phyloP scores from a whole-genome alignment of 2,329 filamentous ascomycete species.

The Aspergillus tanneri region DNA sequence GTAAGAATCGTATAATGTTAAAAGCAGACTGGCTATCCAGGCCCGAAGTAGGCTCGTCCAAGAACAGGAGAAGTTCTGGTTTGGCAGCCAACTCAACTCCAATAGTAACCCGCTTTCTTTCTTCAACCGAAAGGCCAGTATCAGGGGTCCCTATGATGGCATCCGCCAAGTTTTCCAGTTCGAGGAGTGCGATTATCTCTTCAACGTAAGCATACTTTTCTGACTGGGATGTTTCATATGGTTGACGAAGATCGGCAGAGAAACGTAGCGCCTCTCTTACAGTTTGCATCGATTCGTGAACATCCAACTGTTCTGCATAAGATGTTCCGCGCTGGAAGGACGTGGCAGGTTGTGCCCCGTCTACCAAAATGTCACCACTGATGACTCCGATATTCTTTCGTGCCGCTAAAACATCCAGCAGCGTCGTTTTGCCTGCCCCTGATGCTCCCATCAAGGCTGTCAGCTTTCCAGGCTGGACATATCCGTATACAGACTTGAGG shows the following conservation, averaged over 20 bases:
- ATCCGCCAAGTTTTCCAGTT: slow-evolving; percentile 66
- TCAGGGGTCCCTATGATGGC: slow-evolving; percentile 63
- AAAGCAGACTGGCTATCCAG: slow-evolving; percentile 60
- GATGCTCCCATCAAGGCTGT: slow-evolving; percentile 55
- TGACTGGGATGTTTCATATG: slow-evolving; percentile 55
- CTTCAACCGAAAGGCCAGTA: slow-evolving; percentile 58
- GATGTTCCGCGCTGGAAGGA: slow-evolving; percentile 64
- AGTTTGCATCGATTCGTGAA: slow-evolving; percentile 62
- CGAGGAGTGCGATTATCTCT: slow-evolving; percentile 62
- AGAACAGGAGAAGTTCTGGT: slow-evolving; percentile 59
- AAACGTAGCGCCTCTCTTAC: slow-evolving; percentile 67
- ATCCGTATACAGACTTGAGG: slow-evolving; percentile 50
- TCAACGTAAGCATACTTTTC: slow-evolving; percentile 68
- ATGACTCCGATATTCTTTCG: slow-evolving; percentile 66
- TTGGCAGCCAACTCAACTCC: slow-evolving; percentile 41
- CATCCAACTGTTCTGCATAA: slow-evolving; percentile 65
- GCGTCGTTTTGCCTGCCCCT: slow-evolving; percentile 80
- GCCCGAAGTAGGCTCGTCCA: slow-evolving; percentile 62
- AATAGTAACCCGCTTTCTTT: slow-evolving; percentile 43
- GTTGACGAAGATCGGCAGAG: slow-evolving; percentile 63
- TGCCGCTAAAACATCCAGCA: slow-evolving; percentile 72
- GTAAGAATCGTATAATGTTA: slow-evolving; percentile 59
- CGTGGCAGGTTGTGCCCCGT: slow-evolving; percentile 57
- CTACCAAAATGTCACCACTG: slow-evolving; percentile 61
- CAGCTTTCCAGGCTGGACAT: slow-evolving; percentile 50